A percentile compares a stretch with the other conserved stretches of the same genome.
Evolutionary conservation across 371 early-diverging fungal genomes (phyloP).

Genomic region (Rhizomucor miehei): DNA sequence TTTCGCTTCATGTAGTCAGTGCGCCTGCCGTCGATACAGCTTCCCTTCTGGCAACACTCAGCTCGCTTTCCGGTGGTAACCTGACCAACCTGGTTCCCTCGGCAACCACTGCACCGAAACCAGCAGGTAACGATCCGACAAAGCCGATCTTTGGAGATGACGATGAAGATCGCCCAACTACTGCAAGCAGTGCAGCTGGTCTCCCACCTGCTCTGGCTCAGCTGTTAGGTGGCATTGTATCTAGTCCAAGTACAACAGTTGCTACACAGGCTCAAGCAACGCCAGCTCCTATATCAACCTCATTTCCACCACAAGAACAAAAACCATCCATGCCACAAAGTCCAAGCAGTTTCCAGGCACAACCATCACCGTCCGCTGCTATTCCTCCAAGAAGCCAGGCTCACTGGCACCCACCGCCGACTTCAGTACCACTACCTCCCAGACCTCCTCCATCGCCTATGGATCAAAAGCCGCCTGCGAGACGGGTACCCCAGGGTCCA

Average conservation of each 20-base stretch:
- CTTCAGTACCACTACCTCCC: not conserved
- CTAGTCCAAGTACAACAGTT: conserved; percentile 9
- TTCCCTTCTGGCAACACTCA: conserved; percentile 25
- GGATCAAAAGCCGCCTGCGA: conserved; percentile 1
- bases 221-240: conserved; percentile 27
- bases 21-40: conserved; percentile 32
- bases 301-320: not conserved
- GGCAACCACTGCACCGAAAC: conserved; percentile 10
- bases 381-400: not conserved
- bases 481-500: conserved; percentile 8
- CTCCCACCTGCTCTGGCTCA: conserved; percentile 39
- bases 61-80: conserved; percentile 25
- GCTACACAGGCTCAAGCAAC: conserved; percentile 7
- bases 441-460: conserved; percentile 2
- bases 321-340: not conserved
- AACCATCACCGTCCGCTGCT: not conserved
- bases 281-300: not conserved
- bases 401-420: not conserved
- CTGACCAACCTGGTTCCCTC: conserved; percentile 21
- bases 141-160: conserved; percentile 7
- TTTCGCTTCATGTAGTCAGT: not conserved
- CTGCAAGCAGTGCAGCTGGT: conserved; percentile 2
- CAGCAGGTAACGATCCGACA: conserved; percentile 1
- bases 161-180: not conserved
- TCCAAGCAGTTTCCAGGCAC: conserved; percentile 3